phyloP scores from a whole-genome alignment of 1,139 yeast species.

The Saccharomycopsis crataegensis region DNA sequence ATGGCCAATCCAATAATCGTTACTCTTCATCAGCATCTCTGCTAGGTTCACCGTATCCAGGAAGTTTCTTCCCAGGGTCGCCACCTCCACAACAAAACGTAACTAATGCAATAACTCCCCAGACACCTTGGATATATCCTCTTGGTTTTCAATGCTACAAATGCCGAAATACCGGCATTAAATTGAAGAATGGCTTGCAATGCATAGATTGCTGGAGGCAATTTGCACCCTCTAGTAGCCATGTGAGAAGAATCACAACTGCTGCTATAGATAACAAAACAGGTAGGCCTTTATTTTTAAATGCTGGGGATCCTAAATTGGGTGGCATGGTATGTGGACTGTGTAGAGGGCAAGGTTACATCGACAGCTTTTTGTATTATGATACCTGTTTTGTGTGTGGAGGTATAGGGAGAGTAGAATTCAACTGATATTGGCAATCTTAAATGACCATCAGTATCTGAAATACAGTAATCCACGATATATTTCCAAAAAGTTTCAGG shows the following conservation, averaged over 20 bases:
- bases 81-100: neutral
- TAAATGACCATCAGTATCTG: neutral
- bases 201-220: constrained; percentile 69
- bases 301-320: constrained; percentile 71
- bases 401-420: constrained; percentile 57
- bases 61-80: neutral
- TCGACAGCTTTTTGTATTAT: constrained; percentile 45
- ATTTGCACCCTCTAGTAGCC: constrained; percentile 41
- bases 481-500: no score
- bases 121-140: constrained; percentile 62
- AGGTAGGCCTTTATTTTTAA: constrained; percentile 12
- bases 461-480: no score
- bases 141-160: constrained; percentile 52
- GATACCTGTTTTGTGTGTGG: constrained; percentile 53
- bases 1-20: neutral
- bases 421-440: neutral
- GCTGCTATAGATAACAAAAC: neutral
- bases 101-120: neutral
- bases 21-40: neutral
- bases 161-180: constrained; percentile 72
- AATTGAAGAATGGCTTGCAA: constrained; percentile 52
- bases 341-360: constrained; percentile 66
- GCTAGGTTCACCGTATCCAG: neutral
- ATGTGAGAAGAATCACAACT: constrained; percentile 12
- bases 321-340: constrained; percentile 77